phyloP scores from a whole-genome alignment of 306 rosid species.

The Vicia villosa region DNA sequence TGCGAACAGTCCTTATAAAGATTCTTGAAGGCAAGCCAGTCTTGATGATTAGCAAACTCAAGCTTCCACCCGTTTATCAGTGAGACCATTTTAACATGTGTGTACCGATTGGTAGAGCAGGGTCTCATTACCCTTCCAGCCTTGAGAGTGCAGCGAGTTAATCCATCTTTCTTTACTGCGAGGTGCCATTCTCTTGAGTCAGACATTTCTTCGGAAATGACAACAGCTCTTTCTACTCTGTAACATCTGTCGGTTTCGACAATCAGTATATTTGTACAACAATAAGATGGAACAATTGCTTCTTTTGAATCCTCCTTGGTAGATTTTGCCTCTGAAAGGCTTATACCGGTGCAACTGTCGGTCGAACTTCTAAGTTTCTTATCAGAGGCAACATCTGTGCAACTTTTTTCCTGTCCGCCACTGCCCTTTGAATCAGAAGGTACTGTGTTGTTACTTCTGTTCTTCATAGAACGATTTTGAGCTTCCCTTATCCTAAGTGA shows the following conservation, averaged over 20 bases:
- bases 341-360: constrained; percentile 20
- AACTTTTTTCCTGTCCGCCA: constrained; percentile 43
- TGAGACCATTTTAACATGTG: constrained; percentile 52
- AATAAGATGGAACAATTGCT: constrained; percentile 42
- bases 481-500: constrained; percentile 55
- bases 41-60: constrained; percentile 59
- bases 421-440: constrained; percentile 38
- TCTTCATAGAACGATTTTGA: constrained; percentile 45
- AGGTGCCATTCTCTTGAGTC: constrained; percentile 62
- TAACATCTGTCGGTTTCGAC: constrained; percentile 61
- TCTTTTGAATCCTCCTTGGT: constrained; percentile 4
- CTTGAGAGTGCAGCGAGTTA: constrained; percentile 50
- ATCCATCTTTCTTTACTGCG: constrained; percentile 68
- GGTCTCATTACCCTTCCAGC: constrained; percentile 68
- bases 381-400: constrained; percentile 35
- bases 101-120: constrained; percentile 51
- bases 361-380: constrained; percentile 42
- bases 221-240: constrained; percentile 53
- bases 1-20: constrained; percentile 73
- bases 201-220: constrained; percentile 59
- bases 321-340: constrained; percentile 38
- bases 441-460: constrained; percentile 43
- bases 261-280: constrained; percentile 62
- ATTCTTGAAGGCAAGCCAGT: constrained; percentile 70
- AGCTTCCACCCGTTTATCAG: constrained; percentile 64